Percentiles rank a stretch among this genome's conserved stretches.
These are phyloP conservation scores for Acorus gramineus DNA, from an alignment of 106 monocot species.

Conservation along the genomic window DNA sequence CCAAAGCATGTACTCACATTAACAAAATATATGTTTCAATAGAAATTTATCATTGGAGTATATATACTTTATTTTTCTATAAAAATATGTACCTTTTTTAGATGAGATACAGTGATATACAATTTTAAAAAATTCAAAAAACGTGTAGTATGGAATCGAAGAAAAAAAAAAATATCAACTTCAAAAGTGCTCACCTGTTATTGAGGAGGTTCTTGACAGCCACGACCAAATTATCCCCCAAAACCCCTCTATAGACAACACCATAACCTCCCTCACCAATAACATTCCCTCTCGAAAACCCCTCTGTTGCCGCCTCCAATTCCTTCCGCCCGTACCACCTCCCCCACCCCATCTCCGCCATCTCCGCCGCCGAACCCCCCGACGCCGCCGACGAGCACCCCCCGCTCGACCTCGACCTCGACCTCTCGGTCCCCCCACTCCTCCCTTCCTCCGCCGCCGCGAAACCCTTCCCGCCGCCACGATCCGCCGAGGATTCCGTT, in stretches of 20 bases:
- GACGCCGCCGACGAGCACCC: background rate
- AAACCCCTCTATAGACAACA: slow-evolving; percentile 61
- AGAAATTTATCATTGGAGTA: no score
- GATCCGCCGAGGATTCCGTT: slow-evolving; percentile 4
- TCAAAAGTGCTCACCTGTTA: slow-evolving; percentile 51
- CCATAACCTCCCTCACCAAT: slow-evolving; percentile 87
- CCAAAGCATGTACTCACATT: no score
- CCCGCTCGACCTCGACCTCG: slow-evolving; percentile 4
- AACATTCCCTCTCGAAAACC: slow-evolving; percentile 50
- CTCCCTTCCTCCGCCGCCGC: slow-evolving; percentile 1
- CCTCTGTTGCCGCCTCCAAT: slow-evolving; percentile 54
- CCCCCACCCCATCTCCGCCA: slow-evolving; percentile 63
- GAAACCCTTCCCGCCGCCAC: background rate
- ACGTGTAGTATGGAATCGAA: background rate
- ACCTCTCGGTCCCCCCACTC: background rate
- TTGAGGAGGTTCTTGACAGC: slow-evolving; percentile 82
- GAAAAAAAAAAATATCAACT: background rate
- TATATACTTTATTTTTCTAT: no score
- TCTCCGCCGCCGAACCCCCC: slow-evolving; percentile 10
- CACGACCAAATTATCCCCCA: slow-evolving; percentile 51
- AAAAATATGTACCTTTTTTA: no score
- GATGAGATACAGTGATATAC: background rate
- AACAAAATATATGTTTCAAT: no score
- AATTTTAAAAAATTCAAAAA: background rate
- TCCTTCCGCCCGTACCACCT: slow-evolving; percentile 64